Percentiles rank a stretch among this genome's conserved stretches.
Evolutionary conservation across 208 protist species (phyloP).

Genomic region (Zelonia costaricensis): DNA sequence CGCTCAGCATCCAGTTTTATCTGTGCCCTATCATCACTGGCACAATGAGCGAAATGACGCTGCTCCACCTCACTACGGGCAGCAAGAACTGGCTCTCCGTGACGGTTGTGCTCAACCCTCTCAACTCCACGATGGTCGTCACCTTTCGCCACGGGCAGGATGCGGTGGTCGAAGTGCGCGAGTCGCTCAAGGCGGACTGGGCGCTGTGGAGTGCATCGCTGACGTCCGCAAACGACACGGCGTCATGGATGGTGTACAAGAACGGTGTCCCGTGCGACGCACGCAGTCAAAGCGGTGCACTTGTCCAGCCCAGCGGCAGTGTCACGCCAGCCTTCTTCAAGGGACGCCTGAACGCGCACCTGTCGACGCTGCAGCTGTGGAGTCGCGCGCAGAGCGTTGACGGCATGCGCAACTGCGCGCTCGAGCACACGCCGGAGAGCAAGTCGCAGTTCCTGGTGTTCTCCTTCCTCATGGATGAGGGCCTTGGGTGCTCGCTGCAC

Average conservation of each 20-base stretch:
- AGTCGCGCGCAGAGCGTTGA: constrained; percentile 41
- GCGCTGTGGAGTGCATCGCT: constrained; percentile 77
- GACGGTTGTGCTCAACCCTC: constrained; percentile 37
- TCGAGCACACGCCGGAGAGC: constrained; percentile 17
- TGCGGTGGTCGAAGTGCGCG: constrained; percentile 61
- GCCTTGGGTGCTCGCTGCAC: constrained; percentile 62
- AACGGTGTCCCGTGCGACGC: constrained; percentile 58
- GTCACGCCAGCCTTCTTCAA: constrained; percentile 19
- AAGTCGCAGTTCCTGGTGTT: constrained; percentile 52
- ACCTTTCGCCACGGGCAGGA: constrained; percentile 69
- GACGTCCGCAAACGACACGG: constrained; percentile 50
- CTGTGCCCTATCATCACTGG: constrained; percentile 40
- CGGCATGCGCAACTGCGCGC: constrained; percentile 45
- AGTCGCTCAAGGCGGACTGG: constrained; percentile 61
- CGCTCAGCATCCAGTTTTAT: constrained; percentile 81
- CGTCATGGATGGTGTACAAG: constrained; percentile 73
- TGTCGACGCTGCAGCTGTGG: constrained; percentile 56
- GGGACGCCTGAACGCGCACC: constrained; percentile 29
- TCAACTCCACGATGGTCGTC: constrained; percentile 46
- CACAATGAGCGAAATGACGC: constrained; percentile 35
- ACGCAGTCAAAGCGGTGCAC: constrained; percentile 39
- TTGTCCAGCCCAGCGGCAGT: constrained; percentile 36
- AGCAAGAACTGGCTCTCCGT: constrained; percentile 65
- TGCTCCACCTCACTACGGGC: constrained; percentile 44
- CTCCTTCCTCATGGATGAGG: constrained; percentile 72